Evolutionary conservation across 345 rosid species (phyloP).

Genomic region (Eucalyptus cladocalyx): DNA sequence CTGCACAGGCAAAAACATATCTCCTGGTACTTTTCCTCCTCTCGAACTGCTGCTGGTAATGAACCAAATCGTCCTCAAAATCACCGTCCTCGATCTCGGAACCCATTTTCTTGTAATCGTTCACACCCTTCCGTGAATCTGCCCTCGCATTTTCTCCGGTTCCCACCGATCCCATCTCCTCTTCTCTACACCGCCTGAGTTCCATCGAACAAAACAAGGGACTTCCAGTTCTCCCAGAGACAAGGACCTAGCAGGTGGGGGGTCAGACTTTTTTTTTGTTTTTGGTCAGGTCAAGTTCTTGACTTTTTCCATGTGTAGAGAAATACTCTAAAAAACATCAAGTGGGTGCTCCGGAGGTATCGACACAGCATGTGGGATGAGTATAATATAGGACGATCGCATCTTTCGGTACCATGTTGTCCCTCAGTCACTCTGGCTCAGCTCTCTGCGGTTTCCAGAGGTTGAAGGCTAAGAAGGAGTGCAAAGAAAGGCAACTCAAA

Average conservation of each 20-base stretch:
- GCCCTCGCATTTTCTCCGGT: neutral
- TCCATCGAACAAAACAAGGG: too few species aligned
- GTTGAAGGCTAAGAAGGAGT: neutral
- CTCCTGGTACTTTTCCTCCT: slow-evolving; percentile 14
- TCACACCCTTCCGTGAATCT: slow-evolving; percentile 34
- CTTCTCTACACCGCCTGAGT: too few species aligned
- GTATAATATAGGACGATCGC: too few species aligned
- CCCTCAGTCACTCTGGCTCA: neutral
- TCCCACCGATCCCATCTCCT: too few species aligned
- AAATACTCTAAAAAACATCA: neutral
- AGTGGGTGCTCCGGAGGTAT: neutral
- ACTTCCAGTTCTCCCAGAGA: too few species aligned
- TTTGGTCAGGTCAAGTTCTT: neutral
- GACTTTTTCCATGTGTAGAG: neutral
- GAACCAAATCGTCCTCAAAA: slow-evolving; percentile 11
- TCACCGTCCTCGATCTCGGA: slow-evolving; percentile 17
- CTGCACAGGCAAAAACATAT: slow-evolving; percentile 59
- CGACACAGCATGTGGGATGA: too few species aligned
- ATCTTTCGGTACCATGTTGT: too few species aligned
- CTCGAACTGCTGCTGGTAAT: slow-evolving; percentile 7
- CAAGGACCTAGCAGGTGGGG: neutral
- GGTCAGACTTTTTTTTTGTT: neutral
- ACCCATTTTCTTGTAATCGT: slow-evolving; percentile 67
- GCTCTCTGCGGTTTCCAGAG: neutral
- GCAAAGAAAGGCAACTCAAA: neutral